These are phyloP conservation scores for Gracilaria caudata DNA, from an alignment of 23 red algal species.

Conservation along the genomic window DNA sequence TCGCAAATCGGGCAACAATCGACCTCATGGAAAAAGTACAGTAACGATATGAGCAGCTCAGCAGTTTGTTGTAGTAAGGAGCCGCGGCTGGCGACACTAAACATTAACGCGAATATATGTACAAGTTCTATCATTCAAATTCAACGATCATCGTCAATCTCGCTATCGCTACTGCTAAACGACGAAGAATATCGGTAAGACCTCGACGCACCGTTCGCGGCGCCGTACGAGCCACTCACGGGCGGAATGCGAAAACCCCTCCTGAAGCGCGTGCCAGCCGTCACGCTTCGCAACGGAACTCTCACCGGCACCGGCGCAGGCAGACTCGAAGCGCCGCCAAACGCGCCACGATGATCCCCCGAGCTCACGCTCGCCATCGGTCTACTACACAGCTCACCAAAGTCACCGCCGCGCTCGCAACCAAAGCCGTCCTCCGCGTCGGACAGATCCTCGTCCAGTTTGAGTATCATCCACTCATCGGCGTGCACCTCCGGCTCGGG, in stretches of 20 bases:
- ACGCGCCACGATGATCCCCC: neutral
- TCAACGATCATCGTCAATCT: neutral
- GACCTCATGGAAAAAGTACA: slow-evolving; percentile 2
- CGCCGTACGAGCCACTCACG: neutral
- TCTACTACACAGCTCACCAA: neutral
- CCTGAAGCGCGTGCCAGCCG: neutral
- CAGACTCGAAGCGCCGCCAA: neutral
- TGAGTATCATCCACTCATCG: slow-evolving; percentile 14
- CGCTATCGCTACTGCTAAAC: neutral
- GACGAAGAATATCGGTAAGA: neutral
- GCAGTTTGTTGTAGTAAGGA: slow-evolving; percentile 2
- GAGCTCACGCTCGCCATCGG: neutral
- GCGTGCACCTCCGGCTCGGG: neutral
- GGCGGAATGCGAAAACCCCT: neutral
- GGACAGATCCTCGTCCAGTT: slow-evolving; percentile 7
- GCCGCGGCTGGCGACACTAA: too few species aligned
- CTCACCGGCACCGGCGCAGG: neutral
- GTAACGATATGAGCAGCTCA: neutral
- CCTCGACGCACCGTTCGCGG: neutral
- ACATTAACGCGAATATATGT: neutral
- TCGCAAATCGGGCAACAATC: neutral
- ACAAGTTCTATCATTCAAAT: neutral
- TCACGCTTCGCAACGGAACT: neutral
- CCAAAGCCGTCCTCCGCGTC: neutral
- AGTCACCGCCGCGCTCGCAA: neutral